Base-by-base conservation (phyloP, 805 yeast species). In the Limtongia smithiae region DNA sequence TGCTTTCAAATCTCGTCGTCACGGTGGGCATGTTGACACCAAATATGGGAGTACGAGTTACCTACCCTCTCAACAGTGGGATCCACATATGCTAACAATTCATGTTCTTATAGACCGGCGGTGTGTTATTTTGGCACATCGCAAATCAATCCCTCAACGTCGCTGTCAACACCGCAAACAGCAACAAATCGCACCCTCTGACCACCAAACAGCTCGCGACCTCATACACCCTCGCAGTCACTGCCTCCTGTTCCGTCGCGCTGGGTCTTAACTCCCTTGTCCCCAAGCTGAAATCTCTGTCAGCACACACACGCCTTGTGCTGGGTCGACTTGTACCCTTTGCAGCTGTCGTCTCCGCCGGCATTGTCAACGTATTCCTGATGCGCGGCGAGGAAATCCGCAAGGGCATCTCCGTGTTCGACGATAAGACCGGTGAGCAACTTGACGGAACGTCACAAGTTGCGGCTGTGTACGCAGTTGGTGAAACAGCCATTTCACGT, bases 11-110 rank as follows among this genome's bases (percentile, higher is more conserved):
- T 67, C 71, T 93, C 68, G 91, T 91, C 20, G 97, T 93, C 42
- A 91, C 97, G 4, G 91, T 85, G 3, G 99, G 99, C 58, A 93
- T 93, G 99, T 77, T 93, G 58, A 91, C 97, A 1, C 99, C 99
- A 6, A 85, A 85, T 48, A 68, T 93, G 64, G 94, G 95, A 8
- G 56, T 52, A 48, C 12, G 54, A 21, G 6, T 21, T 24, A n/a
- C n/a, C n/a, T n/a, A n/a, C n/a, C n/a, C n/a, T n/a, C n/a, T n/a
- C n/a, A n/a, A n/a, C n/a, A n/a, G n/a, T n/a, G n/a, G n/a, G n/a
- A n/a, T n/a, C n/a, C n/a, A n/a, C n/a, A n/a, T n/a, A n/a, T n/a
- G n/a, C n/a, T n/a, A n/a, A n/a, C n/a, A n/a, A n/a, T n/a, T n/a
- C n/a, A n/a, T n/a, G n/a, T n/a, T n/a, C n/a, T n/a, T n/a, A 7